Base-by-base conservation (phyloP, 176 grass and related monocot species). In the Musa troglodytarum region DNA sequence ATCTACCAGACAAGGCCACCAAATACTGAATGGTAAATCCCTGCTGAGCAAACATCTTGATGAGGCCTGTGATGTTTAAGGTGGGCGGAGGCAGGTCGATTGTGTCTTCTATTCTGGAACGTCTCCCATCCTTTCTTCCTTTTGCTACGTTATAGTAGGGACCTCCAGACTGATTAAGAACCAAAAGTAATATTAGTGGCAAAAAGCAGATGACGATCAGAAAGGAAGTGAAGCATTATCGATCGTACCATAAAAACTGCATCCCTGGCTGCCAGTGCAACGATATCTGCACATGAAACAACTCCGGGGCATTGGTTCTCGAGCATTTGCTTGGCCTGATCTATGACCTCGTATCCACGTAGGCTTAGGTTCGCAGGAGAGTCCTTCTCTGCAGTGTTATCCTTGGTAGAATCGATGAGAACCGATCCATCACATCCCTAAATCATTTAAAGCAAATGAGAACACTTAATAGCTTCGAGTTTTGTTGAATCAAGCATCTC, bases 351-450 rank as follows among this genome's bases (percentile, higher is more conserved):
- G 85, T 82, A 98, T 1, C 95, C 95, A 0, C 90, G 86, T 10
- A 93, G 72, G 65, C 88, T 91, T 54, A 73, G 62, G 74, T 98
- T 98, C 23, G 90, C 78, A 13, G 0, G 80, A 11, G 95, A 87
- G 78, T 98, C 90, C 77, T 98, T 98, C 81, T 98, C 95, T 59
- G 88, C 83, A 11, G 63, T 88, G 76, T 84, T 82, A 52, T n/a
- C 81, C 14, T 84, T 63, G n/a, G 84, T 59, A 2, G 90, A 79
- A 82, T 98, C 86, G 7, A 98, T 54, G 1, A 98, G 88, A 3
- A 89, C 81, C 1, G 95, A 98, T 16, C 81, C 95, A 79, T 98
- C 95, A 59, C 95, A 98, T 50, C 95, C 95, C 95, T 96, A 19
- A 11, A 17, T 16, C 14, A 15, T 17, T 13, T 58, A 61, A 61